A percentile compares a stretch with the other conserved stretches of the same genome.
These are phyloP conservation scores for Scolecobasidium constrictum DNA, from an alignment of 2,329 filamentous ascomycete genomes.

Conservation along the genomic window DNA sequence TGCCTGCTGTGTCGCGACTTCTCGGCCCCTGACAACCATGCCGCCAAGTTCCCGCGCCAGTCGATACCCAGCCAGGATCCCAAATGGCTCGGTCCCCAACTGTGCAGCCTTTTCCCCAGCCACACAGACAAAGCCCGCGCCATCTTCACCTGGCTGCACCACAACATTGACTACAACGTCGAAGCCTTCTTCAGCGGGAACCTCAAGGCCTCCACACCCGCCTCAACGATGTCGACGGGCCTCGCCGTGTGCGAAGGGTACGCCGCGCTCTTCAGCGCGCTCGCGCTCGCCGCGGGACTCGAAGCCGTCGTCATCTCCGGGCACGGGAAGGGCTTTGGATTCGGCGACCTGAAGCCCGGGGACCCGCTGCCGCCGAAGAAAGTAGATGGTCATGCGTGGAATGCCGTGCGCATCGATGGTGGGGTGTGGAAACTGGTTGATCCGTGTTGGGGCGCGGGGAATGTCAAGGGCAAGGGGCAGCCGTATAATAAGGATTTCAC, in stretches of 20 bases:
- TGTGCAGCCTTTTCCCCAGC: slow-evolving; percentile 72
- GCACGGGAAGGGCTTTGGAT: slow-evolving; percentile 79
- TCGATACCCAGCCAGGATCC: slow-evolving; percentile 59
- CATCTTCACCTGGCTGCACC: slow-evolving; percentile 91
- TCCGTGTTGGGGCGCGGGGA: slow-evolving; percentile 83
- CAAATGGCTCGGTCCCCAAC: slow-evolving; percentile 62
- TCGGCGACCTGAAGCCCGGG: slow-evolving; percentile 50
- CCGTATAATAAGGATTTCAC: slow-evolving; percentile 59
- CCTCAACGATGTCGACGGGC: slow-evolving; percentile 63
- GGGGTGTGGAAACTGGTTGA: slow-evolving; percentile 89
- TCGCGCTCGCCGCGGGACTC: slow-evolving; percentile 70
- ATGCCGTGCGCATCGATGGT: slow-evolving; percentile 76
- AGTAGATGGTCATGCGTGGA: slow-evolving; percentile 71
- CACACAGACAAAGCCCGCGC: slow-evolving; percentile 82
- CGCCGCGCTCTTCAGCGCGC: slow-evolving; percentile 66
- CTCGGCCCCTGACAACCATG: slow-evolving; percentile 67
- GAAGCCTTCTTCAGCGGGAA: slow-evolving; percentile 65
- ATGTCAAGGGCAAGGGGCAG: slow-evolving; percentile 42
- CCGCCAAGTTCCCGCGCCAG: slow-evolving; percentile 62
- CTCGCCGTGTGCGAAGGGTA: slow-evolving; percentile 89
- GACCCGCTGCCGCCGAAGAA: slow-evolving; percentile 54
- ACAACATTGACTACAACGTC: slow-evolving; percentile 82
- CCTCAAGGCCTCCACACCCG: slow-evolving; percentile 56
- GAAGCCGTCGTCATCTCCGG: slow-evolving; percentile 65
- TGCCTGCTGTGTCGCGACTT: slow-evolving; percentile 86